Evolutionary conservation across 257 asterid genomes (phyloP).

Genomic region (Galeopsis tetrahit): DNA sequence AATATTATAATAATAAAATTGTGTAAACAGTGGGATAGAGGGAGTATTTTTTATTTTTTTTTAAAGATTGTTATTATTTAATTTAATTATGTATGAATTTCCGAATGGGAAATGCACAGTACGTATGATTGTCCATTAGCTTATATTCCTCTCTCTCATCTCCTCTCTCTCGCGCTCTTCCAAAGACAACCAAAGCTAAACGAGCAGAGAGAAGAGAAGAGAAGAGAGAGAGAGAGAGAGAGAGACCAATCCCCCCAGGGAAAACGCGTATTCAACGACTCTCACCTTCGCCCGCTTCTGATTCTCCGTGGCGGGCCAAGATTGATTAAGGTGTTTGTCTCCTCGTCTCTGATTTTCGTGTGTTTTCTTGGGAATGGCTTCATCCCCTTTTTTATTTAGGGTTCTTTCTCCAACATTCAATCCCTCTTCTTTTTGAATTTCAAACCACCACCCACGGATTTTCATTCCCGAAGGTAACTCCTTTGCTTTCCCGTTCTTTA

Average conservation of each 20-base stretch:
- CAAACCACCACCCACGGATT: constrained; percentile 56
- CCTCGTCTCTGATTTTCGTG: constrained; percentile 18
- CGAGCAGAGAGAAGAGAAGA: constrained; percentile 24
- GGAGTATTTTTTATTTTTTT: no score
- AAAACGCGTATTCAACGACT: constrained; percentile 37
- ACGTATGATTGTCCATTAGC: constrained; percentile 29
- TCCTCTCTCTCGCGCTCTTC: constrained; percentile 35
- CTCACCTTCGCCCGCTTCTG: constrained; percentile 36
- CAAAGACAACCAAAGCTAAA: constrained; percentile 30
- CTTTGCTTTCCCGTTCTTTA: neutral
- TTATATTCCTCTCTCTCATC: constrained; percentile 38
- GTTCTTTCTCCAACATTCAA: constrained; percentile 30
- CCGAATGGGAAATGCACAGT: constrained; percentile 28
- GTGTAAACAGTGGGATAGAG: no score
- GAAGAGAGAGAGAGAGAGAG: constrained; percentile 31
- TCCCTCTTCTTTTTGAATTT: constrained; percentile 23
- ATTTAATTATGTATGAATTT: neutral
- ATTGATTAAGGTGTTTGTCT: constrained; percentile 12
- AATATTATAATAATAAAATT: no score
- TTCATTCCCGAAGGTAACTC: constrained; percentile 55
- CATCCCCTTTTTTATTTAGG: constrained; percentile 34
- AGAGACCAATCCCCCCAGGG: neutral
- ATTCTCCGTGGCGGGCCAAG: constrained; percentile 35
- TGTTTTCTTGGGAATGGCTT: constrained; percentile 21
- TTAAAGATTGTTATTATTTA: neutral